Base-by-base conservation (phyloP, 495 filamentous ascomycete species). In the Echria macrotheca region DNA sequence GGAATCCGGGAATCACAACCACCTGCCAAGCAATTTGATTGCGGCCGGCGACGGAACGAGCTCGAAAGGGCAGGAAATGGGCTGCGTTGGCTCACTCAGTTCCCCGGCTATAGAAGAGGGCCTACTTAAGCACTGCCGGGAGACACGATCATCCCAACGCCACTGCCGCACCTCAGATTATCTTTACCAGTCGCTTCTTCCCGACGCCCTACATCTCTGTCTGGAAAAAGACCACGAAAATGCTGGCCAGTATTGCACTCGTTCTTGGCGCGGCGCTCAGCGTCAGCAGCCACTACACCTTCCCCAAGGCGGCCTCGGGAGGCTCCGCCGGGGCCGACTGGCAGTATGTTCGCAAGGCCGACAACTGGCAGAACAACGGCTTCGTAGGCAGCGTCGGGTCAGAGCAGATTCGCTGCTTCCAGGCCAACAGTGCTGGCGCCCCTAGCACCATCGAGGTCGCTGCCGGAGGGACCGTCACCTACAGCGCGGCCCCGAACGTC, bases 361-460 rank as follows among this genome's bases (percentile, higher is more conserved):
- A 67, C 35, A 69, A 72, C 60, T 68, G 57, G 53, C 61, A 70
- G 46, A 58, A 52, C 50, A 70, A 72, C 47, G 63, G 66, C 52
- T 67, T 68, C 18, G 73, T 79, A 15, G 64, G 50, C n/a, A 53
- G 67, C 43, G 69, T 76, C 23, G 65, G 52, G 21, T 66, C 59
- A n/a, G 44, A 63, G 12, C 69, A 73, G 48, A 70, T 80, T 28
- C 65, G 76, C 29, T 79, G 76, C 61, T 69, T 69, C 59, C 65
- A 72, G 55, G 45, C 56, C 9, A 49, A 31, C 24, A 45, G 53
- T 2, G 51, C 58, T 5, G 67, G 57, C 9, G 66, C 65, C 10
- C 57, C 54, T 3, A 58, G 56, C 5, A 65, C 55, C 0, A 58
- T 64, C 39, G 61, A 57, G 15, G 70, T 73, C 23, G 55, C 61